Conservation (phyloP, 352 stramenopile genomes). For the Phytophthora capsici region DNA sequence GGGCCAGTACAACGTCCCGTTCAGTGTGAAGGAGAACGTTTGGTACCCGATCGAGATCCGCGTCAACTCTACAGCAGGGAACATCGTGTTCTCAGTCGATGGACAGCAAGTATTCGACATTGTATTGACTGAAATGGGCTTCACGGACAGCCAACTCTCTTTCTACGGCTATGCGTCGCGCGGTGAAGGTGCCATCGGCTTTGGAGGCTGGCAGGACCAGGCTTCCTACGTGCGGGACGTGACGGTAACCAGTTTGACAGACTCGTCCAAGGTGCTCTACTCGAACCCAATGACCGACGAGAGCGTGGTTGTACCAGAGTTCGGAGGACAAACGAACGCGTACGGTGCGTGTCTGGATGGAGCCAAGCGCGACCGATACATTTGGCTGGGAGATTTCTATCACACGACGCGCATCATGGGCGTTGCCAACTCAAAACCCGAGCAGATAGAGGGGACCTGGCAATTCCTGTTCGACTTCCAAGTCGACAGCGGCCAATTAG, state of each 20-base stretch:
- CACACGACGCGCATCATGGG: constrained; percentile 40
- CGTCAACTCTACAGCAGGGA: constrained; percentile 57
- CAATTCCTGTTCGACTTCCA: constrained; percentile 39
- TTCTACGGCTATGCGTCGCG: constrained; percentile 32
- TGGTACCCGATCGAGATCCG: constrained; percentile 72
- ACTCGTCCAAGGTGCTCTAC: constrained; percentile 29
- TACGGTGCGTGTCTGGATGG: constrained; percentile 37
- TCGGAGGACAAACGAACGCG: constrained; percentile 29
- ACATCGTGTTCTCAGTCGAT: constrained; percentile 36
- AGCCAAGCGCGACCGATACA: constrained; percentile 40
- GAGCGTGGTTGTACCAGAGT: constrained; percentile 30
- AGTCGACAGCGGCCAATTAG: constrained; percentile 19
- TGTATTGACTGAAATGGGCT: constrained; percentile 34
- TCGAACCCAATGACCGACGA: constrained; percentile 39
- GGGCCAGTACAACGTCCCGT: constrained; percentile 50
- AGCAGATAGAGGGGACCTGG: constrained; percentile 37
- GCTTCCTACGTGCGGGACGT: constrained; percentile 34
- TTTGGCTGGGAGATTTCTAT: constrained; percentile 44
- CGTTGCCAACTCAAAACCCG: constrained; percentile 33
- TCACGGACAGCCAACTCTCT: constrained; percentile 17
- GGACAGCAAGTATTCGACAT: constrained; percentile 36
- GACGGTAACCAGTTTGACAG: constrained; percentile 16
- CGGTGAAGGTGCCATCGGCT: constrained; percentile 33
- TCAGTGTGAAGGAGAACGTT: constrained; percentile 77
- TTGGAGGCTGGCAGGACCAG: constrained; percentile 35